Base-by-base conservation (phyloP, 2,329 filamentous ascomycete species). In the Venturia asperata region DNA sequence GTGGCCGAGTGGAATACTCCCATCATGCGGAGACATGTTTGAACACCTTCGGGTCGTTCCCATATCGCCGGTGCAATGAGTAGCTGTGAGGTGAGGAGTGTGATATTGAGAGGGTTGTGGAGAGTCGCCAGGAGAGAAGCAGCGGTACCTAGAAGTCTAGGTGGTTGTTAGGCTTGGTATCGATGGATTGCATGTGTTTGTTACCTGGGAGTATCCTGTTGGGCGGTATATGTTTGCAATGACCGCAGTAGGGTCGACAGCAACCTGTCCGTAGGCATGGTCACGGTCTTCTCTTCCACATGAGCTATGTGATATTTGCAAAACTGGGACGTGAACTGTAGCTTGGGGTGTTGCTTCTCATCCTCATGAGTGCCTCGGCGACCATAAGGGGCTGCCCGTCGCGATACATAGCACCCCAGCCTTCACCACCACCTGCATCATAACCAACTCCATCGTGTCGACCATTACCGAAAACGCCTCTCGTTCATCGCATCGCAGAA, bases 61-160 rank as follows among this genome's bases (percentile, higher is more conserved):
- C 64, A 92, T 74, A 92, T 81, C 10, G 88, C 87, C 3, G 87
- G 88, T 0, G 89, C 87, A 0, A 83, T 84, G 58, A 92, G 82
- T 6, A 91, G 81, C 69, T 92, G 88, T 34, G 87, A 87, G 0
- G 88, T 89, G 64, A 92, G 81, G 15, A 92, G 80, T 49, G 85
- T 84, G 70, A 91, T 81, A 74, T 92, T 92, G 65, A 90, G 82
- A 17, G 88, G 88, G 72, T 92, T 92, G 67, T 85, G 85, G 63
- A 92, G 84, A 61, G 83, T 84, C 19, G 86, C 83, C 65, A 92
- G 81, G 39, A 92, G 83, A 47, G 85, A 83, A 21, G 84, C 82
- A 19, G 88, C 89, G 56, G 86, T 88, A 68, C 83, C 85, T 71
- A 89, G 80, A 27, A 58, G 30, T 21, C 55, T 52, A 42, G 15